These are phyloP conservation scores for Kuraishia floccosa DNA, from an alignment of 805 yeast species.

Conservation along the genomic window DNA sequence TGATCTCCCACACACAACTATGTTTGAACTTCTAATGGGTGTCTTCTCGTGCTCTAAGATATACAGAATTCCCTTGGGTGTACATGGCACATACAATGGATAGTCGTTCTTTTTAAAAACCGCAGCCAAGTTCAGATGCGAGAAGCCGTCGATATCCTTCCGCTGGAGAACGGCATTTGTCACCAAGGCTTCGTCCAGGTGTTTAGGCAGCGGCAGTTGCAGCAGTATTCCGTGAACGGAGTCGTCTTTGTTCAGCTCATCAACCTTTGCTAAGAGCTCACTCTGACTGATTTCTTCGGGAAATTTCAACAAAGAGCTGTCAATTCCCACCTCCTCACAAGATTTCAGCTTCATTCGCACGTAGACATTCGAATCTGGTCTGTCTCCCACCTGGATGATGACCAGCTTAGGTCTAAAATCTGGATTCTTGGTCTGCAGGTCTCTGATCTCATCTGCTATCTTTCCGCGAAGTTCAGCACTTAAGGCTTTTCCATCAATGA, in stretches of 20 bases:
- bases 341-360: constrained; percentile 75
- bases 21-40: constrained; percentile 49
- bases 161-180: constrained; percentile 55
- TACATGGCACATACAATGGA: constrained; percentile 69
- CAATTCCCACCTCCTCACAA: constrained; percentile 57
- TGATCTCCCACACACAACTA: constrained; percentile 80
- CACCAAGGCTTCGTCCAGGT: constrained; percentile 53
- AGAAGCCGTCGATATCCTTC: constrained; percentile 82
- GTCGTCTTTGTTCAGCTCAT: constrained; percentile 43
- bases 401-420: constrained; percentile 54
- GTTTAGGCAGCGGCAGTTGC: constrained; percentile 69
- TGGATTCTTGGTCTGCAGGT: constrained; percentile 30
- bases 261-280: constrained; percentile 41
- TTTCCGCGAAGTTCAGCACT: constrained; percentile 33
- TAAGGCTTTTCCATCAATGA: constrained; percentile 53
- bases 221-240: constrained; percentile 63
- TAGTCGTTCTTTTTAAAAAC: constrained; percentile 61
- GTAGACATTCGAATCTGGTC: constrained; percentile 75
- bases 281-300: constrained; percentile 46
- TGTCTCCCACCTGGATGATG: constrained; percentile 66
- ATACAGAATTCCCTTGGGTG: constrained; percentile 72
- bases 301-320: constrained; percentile 47
- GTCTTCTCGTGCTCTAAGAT: constrained; percentile 48
- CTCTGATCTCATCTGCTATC: constrained; percentile 33
- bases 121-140: constrained; percentile 69